Evolutionary conservation across 2,329 filamentous ascomycete genomes (phyloP), one percentile per base, ranked within the genome.

Genomic region (Clonostachys solani): DNA sequence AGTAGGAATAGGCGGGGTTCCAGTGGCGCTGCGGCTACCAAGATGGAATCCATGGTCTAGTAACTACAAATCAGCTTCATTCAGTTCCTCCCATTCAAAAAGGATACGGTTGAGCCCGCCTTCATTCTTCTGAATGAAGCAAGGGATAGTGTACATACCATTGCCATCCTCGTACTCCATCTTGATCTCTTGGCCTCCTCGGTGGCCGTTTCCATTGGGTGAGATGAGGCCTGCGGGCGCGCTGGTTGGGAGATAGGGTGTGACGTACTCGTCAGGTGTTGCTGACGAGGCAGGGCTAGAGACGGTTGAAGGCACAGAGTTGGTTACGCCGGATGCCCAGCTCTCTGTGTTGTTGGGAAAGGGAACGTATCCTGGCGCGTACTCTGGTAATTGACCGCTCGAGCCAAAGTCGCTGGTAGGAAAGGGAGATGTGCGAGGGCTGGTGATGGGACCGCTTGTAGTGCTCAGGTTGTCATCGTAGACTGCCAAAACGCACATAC

Each of bases 201-300:
- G 55, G 40, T 59, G 55, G 50, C 59, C 55, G 37, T 61, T 53
- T 51, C 58, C 56, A 52, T 51, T 55, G 15, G 59, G 54, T 7
- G 60, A 66, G 42, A 75, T 60, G 58, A 77, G 69, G 40, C 66
- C 63, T 17, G 69, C 58, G 15, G 74, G 73, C 17, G 74, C 68
- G 52, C 73, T 77, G 19, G 73, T 74, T 9, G 74, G 71, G 49
- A 77, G 73, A 57, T 77, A 78, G 51, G 55, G 62, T 29, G 56
- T 54, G 43, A 46, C 36, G 15, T 38, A 18, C 36, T 38, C 15
- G 15, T 38, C 15, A n/a, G 36, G 36, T 18, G 36, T 18, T 18
- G 10, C 17, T 38, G 36, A 38, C 52, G 46, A 56, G 4, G 73
- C 69, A 16, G 76, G 75, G 56, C 75, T 79, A 17, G 76, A 77